Base-by-base conservation (phyloP, 176 grass and related monocot species). In the Aegilops longissima region DNA sequence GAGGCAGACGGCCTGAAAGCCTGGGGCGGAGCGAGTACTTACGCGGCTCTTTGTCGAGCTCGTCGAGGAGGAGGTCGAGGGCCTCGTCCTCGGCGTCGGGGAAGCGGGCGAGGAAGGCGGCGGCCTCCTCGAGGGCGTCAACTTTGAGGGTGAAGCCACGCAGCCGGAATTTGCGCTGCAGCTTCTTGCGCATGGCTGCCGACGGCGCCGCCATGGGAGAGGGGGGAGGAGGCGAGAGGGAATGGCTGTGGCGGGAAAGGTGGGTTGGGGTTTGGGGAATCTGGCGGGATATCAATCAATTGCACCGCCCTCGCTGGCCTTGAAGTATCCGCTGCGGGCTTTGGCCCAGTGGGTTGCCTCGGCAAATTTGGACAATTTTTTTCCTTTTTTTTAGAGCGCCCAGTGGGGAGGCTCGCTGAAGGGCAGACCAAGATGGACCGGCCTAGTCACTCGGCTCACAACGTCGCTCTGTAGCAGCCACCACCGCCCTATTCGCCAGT, bases 81-180 rank as follows among this genome's bases (percentile, higher is more conserved):
- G 90, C 90, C 30, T 93, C 95, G 30, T 97, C 93, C 87, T 97
- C 95, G 64, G 89, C 90, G 54, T 88, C 89, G 20, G 93, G 93
- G 72, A 95, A 97, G 76, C 89, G 91, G 7, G 87, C 85, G 5
- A 98, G 76, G 90, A 91, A 98, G 58, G 79, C 81, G 51, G 94
- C 84, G 5, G 85, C 88, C 71, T 92, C 93, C 76, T 96, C 96
- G 74, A 98, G 88, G 70, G 93, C 93, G 13, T 94, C 90, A 13
- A 98, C 96, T 78, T 94, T 96, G 79, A 98, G 87, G 84, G 92
- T 95, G 78, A 98, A 96, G 12, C 96, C 96, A 18, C 92, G 93
- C 34, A 98, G 66, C 40, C 86, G 85, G 68, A 96, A 96, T 80
- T 95, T 96, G 69, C 88, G 92, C 73, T 95, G 93, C n/a, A 95